These are phyloP conservation scores for Pelargonium cotyledonis DNA, from an alignment of 441 rosid genomes.

Conservation along the genomic window DNA sequence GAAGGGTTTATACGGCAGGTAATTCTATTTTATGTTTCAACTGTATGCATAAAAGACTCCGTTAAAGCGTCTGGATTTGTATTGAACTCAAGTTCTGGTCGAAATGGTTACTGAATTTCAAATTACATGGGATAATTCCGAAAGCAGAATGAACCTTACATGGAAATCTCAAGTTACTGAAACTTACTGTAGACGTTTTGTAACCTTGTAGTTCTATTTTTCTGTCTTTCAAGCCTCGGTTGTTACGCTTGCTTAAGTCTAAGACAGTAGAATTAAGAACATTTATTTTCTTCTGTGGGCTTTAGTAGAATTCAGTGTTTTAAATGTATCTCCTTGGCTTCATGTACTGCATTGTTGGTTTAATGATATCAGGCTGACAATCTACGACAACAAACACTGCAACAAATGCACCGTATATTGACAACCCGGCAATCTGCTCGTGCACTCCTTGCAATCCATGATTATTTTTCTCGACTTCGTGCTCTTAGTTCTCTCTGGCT, in stretches of 20 bases:
- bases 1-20: constrained; percentile 93
- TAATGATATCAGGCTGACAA: constrained; percentile 74
- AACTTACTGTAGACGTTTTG: too few relatives aligned
- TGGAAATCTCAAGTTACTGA: too few relatives aligned
- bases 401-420: constrained; percentile 74
- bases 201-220: too few relatives aligned
- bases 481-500: constrained; percentile 98
- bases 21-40: constrained; percentile 7
- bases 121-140: too few relatives aligned
- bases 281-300: background rate
- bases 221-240: too few relatives aligned
- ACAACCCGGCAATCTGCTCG: constrained; percentile 92
- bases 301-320: background rate
- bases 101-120: background rate
- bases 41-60: background rate
- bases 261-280: too few relatives aligned
- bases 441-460: constrained; percentile 79
- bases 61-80: background rate
- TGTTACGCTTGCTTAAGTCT: too few relatives aligned
- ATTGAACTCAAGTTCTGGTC: background rate
- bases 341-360: constrained; percentile 7
- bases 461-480: constrained; percentile 76
- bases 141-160: too few relatives aligned
- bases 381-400: constrained; percentile 77
- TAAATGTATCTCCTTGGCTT: constrained; percentile 1